These are phyloP conservation scores for Staphylotrichum longicolle DNA, from an alignment of 495 filamentous ascomycete species.

Conservation along the genomic window DNA sequence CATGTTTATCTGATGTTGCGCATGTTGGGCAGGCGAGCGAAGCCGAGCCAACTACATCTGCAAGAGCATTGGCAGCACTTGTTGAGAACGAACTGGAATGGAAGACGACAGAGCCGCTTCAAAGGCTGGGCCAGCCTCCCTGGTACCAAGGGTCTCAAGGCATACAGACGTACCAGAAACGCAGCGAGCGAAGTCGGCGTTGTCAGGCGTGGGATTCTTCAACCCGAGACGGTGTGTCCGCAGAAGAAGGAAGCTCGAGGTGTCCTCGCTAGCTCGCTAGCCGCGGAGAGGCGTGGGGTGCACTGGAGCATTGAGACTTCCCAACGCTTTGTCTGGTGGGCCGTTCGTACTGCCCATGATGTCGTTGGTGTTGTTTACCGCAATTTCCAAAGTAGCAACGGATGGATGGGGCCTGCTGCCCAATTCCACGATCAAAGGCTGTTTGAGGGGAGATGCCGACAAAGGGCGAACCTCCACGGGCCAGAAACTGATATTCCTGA, in stretches of 20 bases:
- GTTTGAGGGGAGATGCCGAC: background rate
- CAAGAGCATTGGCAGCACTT: background rate
- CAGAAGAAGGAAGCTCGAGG: background rate
- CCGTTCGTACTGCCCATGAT: too few relatives aligned
- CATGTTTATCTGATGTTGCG: conserved; percentile 1
- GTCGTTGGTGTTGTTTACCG: too few relatives aligned
- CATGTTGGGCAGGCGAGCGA: conserved; percentile 10
- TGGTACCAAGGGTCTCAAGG: background rate
- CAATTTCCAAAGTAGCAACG: too few relatives aligned
- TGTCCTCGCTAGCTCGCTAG: too few relatives aligned
- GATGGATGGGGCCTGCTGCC: too few relatives aligned
- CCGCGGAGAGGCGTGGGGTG: too few relatives aligned
- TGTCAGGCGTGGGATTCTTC: background rate
- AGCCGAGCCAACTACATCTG: conserved; percentile 4
- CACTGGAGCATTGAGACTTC: too few relatives aligned
- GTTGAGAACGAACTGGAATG: background rate
- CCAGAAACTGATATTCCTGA: too few relatives aligned
- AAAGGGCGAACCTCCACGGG: too few relatives aligned
- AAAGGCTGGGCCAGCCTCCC: background rate
- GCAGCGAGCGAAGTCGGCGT: background rate
- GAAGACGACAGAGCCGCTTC: background rate
- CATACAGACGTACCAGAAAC: background rate
- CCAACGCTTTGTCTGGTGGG: too few relatives aligned
- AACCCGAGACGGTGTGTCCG: background rate
- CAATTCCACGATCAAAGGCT: background rate